These are phyloP conservation scores for Jaminaea rosea DNA, from an alignment of 1,284 basidiomycete genomes.

Conservation along the genomic window DNA sequence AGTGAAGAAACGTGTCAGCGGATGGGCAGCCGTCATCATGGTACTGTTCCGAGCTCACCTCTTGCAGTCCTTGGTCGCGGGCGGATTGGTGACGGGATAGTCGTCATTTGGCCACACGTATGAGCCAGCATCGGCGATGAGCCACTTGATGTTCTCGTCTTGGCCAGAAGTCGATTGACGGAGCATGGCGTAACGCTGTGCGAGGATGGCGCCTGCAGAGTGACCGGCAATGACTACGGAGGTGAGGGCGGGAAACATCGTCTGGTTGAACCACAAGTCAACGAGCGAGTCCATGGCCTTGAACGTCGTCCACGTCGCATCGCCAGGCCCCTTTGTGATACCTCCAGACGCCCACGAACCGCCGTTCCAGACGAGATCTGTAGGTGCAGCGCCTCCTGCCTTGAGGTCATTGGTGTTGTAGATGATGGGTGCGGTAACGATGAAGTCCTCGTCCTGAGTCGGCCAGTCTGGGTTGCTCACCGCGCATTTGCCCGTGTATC, in stretches of 20 bases:
- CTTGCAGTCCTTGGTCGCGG: slow-evolving; percentile 12
- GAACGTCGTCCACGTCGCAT: slow-evolving; percentile 17
- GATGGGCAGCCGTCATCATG: no score
- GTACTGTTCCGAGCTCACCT: no score
- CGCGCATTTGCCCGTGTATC: slow-evolving; percentile 9
- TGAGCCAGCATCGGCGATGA: slow-evolving; percentile 32
- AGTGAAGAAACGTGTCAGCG: no score
- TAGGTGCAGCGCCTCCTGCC: slow-evolving; percentile 23
- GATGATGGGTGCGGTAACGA: slow-evolving; percentile 30
- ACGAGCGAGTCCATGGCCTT: slow-evolving; percentile 29
- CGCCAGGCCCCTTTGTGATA: slow-evolving; percentile 20
- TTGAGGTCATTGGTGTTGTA: slow-evolving; percentile 18
- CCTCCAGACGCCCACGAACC: slow-evolving; percentile 22
- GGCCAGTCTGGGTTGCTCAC: slow-evolving; percentile 4
- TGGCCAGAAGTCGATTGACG: slow-evolving; percentile 17
- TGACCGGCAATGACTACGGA: slow-evolving; percentile 37
- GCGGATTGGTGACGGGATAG: slow-evolving; percentile 19
- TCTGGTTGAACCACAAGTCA: slow-evolving; percentile 30
- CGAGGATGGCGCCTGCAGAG: slow-evolving; percentile 29
- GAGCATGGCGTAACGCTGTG: slow-evolving; percentile 39
- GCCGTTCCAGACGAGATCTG: slow-evolving; percentile 22
- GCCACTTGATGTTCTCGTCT: slow-evolving; percentile 22
- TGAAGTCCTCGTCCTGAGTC: slow-evolving; percentile 10
- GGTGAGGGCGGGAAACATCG: slow-evolving; percentile 28
- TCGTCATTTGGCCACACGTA: slow-evolving; percentile 24